These are phyloP conservation scores for Bocquillonia castaneifolia DNA, from an alignment of 441 rosid genomes.

Conservation along the genomic window DNA sequence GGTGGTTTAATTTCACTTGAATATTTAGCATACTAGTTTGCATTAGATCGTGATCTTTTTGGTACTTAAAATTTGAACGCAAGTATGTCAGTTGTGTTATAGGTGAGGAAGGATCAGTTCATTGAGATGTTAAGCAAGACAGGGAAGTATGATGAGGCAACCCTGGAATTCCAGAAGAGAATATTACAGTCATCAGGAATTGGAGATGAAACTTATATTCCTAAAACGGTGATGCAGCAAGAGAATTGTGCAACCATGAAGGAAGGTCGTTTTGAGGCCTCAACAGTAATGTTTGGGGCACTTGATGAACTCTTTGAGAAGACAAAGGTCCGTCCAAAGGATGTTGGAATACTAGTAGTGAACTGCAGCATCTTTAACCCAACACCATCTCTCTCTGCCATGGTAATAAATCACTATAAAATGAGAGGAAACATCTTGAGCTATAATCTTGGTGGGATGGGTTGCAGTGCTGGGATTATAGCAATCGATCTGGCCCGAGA, in stretches of 20 bases:
- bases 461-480: slow-evolving; percentile 88
- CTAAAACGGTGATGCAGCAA: slow-evolving; percentile 45
- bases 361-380: slow-evolving; percentile 93
- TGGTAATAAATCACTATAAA: slow-evolving; percentile 85
- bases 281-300: slow-evolving; percentile 76
- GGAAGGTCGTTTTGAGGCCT: slow-evolving; percentile 75
- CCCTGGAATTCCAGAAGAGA: slow-evolving; percentile 53
- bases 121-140: slow-evolving; percentile 48
- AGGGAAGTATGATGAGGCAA: slow-evolving; percentile 59
- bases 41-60: too few species aligned
- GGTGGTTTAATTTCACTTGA: too few species aligned
- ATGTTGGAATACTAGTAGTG: slow-evolving; percentile 81
- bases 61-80: neutral
- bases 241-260: slow-evolving; percentile 75
- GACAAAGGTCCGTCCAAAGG: slow-evolving; percentile 70
- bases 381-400: slow-evolving; percentile 79
- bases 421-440: slow-evolving; percentile 90
- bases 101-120: slow-evolving; percentile 70
- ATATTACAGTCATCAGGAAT: slow-evolving; percentile 69
- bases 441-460: slow-evolving; percentile 92
- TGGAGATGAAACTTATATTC: slow-evolving; percentile 76
- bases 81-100: neutral
- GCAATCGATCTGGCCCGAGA: slow-evolving; percentile 73
- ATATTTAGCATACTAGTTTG: too few species aligned
- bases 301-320: slow-evolving; percentile 81